phyloP scores from a whole-genome alignment of 108 stramenopile genomes.

The Asterionellopsis glacialis region DNA sequence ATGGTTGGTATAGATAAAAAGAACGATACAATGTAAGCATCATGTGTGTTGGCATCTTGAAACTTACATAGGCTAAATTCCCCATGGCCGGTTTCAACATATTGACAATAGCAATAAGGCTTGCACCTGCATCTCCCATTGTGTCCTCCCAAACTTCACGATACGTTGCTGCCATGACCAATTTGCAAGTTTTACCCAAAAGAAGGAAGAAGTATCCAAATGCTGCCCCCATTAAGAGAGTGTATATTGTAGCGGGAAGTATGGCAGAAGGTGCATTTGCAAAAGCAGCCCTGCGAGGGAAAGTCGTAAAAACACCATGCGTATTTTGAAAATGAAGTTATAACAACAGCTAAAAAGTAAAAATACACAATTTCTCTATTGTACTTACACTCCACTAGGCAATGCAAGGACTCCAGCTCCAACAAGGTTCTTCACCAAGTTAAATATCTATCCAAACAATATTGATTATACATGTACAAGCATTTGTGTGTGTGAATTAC shows the following conservation, averaged over 20 bases:
- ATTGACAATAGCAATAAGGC: slow-evolving; percentile 20
- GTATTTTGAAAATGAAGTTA: too few relatives aligned
- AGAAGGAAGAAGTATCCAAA: slow-evolving; percentile 78
- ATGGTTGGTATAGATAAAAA: too few relatives aligned
- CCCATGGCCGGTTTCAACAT: slow-evolving; percentile 41
- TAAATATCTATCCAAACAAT: slow-evolving; percentile 46
- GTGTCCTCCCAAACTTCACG: slow-evolving; percentile 77
- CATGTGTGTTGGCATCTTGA: too few relatives aligned
- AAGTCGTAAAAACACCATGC: too few relatives aligned
- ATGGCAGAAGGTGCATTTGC: slow-evolving; percentile 42
- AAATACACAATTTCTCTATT: too few relatives aligned
- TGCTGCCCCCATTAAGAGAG: slow-evolving; percentile 56
- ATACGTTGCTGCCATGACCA: slow-evolving; percentile 51
- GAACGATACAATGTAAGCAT: too few relatives aligned
- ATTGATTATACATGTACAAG: slow-evolving; percentile 6
- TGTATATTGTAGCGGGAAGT: slow-evolving; percentile 43
- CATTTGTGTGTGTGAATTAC: too few relatives aligned
- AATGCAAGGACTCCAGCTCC: slow-evolving; percentile 85
- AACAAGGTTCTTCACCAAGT: slow-evolving; percentile 79
- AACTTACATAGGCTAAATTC: slow-evolving; percentile 36
- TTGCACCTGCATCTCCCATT: slow-evolving; percentile 19
- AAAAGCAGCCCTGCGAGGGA: slow-evolving; percentile 29
- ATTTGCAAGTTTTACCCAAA: slow-evolving; percentile 48
- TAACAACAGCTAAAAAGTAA: too few relatives aligned
- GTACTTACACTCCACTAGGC: slow-evolving; percentile 45